phyloP scores from a whole-genome alignment of 305 asterid species.

The Rubia peregrina region DNA sequence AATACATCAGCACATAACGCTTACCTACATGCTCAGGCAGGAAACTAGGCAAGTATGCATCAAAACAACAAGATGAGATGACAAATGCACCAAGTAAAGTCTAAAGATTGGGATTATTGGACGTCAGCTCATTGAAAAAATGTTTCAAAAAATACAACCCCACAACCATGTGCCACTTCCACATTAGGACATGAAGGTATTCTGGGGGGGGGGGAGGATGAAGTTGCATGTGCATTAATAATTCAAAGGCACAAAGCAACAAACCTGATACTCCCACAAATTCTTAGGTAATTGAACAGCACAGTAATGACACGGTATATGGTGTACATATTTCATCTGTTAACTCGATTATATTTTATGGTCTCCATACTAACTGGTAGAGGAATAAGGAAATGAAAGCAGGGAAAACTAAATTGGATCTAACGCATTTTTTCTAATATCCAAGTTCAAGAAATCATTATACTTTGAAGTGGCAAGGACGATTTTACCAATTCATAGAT shows the following conservation, averaged over 20 bases:
- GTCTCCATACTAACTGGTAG: neutral
- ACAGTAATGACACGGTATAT: neutral
- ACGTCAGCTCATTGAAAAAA: neutral
- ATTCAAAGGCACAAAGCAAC: neutral
- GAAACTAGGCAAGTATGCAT: neutral
- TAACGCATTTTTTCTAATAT: neutral
- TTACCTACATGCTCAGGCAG: neutral
- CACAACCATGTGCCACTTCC: neutral
- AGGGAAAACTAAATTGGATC: conserved; percentile 4
- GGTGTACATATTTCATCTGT: neutral
- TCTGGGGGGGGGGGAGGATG: neutral
- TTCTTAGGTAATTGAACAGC: neutral
- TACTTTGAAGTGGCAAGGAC: conserved; percentile 21
- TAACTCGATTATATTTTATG: neutral
- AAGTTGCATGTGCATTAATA: neutral
- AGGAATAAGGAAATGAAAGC: conserved; percentile 3
- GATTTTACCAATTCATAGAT: conserved; percentile 27
- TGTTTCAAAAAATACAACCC: neutral
- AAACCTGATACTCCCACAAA: neutral
- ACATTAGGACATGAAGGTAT: neutral
- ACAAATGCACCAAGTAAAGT: neutral
- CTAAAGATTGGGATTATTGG: neutral
- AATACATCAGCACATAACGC: neutral
- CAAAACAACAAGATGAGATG: neutral
- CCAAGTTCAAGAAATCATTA: conserved; percentile 10